Conservation (phyloP, 2,329 filamentous ascomycete species). For the Cladorrhinum sp. region DNA sequence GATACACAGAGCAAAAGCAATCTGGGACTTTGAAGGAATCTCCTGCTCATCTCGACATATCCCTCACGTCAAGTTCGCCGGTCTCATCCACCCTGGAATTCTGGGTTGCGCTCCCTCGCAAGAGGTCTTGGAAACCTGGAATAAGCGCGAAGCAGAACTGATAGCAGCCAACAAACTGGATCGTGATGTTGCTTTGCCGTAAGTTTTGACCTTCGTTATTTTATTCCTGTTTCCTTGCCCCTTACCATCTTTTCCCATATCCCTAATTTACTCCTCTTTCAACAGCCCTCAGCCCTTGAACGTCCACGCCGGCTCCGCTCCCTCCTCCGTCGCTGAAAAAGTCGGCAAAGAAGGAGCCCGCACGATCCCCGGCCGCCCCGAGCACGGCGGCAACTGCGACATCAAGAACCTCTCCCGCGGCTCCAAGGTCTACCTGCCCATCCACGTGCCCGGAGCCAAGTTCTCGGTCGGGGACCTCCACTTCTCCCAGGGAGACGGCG, state of each 20-base stretch:
- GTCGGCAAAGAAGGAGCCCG: constrained; percentile 76
- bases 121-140: constrained; percentile 78
- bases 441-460: constrained; percentile 82
- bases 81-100: constrained; percentile 88
- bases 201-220: constrained; percentile 2
- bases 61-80: constrained; percentile 81
- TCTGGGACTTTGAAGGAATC: constrained; percentile 57
- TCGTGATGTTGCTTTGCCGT: constrained; percentile 70
- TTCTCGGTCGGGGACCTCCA: constrained; percentile 88
- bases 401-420: constrained; percentile 34
- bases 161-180: constrained; percentile 66
- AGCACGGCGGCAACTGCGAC: constrained; percentile 65
- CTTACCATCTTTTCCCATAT: too few species aligned
- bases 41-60: constrained; percentile 83
- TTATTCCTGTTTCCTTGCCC: background rate
- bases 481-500: constrained; percentile 84
- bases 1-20: constrained; percentile 49
- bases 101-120: constrained; percentile 82
- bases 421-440: constrained; percentile 76
- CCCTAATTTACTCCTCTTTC: background rate
- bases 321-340: constrained; percentile 57
- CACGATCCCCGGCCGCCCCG: constrained; percentile 79
- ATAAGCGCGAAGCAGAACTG: constrained; percentile 75
- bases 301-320: constrained; percentile 67
- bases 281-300: constrained; percentile 61